Percentiles rank a stretch among this genome's conserved stretches.
These are phyloP conservation scores for Leccinum angustisporum DNA, from an alignment of 1,284 basidiomycete species.

Conservation along the genomic window DNA sequence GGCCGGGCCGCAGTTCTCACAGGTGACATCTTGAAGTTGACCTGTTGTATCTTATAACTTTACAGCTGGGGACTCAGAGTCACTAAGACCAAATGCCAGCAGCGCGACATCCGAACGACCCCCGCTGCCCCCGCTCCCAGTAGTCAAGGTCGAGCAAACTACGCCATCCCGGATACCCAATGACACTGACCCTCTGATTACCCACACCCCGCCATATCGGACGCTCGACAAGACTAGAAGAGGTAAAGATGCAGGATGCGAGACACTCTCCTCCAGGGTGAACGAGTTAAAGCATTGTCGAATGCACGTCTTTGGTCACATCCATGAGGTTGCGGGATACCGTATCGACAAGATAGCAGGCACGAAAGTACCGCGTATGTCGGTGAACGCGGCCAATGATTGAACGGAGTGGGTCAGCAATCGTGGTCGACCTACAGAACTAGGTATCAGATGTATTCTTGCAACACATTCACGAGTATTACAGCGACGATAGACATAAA, in stretches of 20 bases:
- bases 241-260: conserved; percentile 53
- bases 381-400: conserved; percentile 32
- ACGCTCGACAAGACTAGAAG: conserved; percentile 45
- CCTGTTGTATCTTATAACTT: not conserved
- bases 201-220: conserved; percentile 59
- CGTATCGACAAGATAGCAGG: conserved; percentile 5
- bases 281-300: conserved; percentile 42
- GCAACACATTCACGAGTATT: conserved; percentile 12
- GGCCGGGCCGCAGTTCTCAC: too few relatives aligned
- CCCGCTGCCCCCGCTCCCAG: not conserved
- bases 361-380: conserved; percentile 20
- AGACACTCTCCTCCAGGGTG: conserved; percentile 42
- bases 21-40: too few relatives aligned
- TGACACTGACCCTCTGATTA: conserved; percentile 40
- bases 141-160: not conserved
- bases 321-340: conserved; percentile 60
- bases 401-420: conserved; percentile 16
- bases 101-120: not conserved
- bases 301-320: conserved; percentile 70
- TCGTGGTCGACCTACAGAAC: conserved; percentile 32
- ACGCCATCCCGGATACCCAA: conserved; percentile 46
- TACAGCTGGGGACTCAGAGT: not conserved
- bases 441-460: conserved; percentile 15
- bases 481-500: conserved; percentile 18
- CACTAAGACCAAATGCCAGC: not conserved